A percentile compares a stretch with the other conserved stretches of the same genome.
phyloP scores from a whole-genome alignment of 163 green algal genomes.

The Trebouxia gelatinosa region DNA sequence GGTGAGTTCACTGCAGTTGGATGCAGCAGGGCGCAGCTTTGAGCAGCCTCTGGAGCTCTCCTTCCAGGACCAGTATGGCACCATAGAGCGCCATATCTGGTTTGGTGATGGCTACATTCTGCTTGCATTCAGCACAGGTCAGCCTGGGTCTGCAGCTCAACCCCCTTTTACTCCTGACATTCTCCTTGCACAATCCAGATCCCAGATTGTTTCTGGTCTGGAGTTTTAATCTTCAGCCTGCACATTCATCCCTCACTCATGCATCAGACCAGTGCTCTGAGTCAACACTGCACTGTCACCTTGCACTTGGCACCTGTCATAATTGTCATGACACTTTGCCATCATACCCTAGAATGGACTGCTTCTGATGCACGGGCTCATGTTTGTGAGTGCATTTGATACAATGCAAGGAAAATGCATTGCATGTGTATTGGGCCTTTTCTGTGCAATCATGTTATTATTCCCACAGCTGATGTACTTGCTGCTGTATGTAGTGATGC shows the following conservation, averaged over 20 bases:
- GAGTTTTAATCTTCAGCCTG: background rate
- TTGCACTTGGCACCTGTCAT: no score
- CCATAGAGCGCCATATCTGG: slow-evolving; percentile 71
- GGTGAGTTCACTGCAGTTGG: no score
- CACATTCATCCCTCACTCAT: background rate
- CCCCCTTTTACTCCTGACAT: background rate
- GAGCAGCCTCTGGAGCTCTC: slow-evolving; percentile 58
- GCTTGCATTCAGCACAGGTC: slow-evolving; percentile 60
- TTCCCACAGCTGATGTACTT: no score
- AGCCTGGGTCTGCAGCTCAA: background rate
- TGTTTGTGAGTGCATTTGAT: no score
- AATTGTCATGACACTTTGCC: no score
- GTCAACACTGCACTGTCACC: no score
- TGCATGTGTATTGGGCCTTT: no score
- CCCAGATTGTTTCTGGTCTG: background rate
- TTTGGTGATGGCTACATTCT: slow-evolving; percentile 72
- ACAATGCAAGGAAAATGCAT: no score
- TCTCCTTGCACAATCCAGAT: background rate
- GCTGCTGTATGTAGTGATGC: no score
- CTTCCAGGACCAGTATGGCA: slow-evolving; percentile 70
- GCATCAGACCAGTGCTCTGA: background rate
- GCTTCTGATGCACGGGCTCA: no score
- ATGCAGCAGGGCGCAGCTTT: background rate
- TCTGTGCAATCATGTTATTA: no score
- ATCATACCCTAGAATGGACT: no score